These are phyloP conservation scores for Boletus reticuloceps DNA, from an alignment of 768 basidiomycete genomes.

Conservation along the genomic window DNA sequence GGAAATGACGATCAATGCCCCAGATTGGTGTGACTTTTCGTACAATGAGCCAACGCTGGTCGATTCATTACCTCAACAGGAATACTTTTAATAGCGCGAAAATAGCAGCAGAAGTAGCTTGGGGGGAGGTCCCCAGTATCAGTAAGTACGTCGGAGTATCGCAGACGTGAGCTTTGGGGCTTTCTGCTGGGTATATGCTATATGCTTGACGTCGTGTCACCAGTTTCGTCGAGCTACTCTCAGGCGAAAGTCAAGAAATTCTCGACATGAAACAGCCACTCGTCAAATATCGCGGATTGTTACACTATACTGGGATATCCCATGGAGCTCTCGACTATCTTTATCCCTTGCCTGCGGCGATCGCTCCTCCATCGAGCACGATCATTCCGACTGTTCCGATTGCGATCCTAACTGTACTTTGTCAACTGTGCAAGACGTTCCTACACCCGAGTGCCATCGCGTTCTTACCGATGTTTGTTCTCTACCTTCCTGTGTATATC, in stretches of 20 bases:
- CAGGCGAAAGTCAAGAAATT: conserved; percentile 14
- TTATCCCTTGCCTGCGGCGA: conserved; percentile 37
- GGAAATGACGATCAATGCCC: conserved; percentile 53
- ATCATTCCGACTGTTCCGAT: conserved; percentile 25
- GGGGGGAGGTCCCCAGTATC: conserved; percentile 45
- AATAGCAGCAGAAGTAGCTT: conserved; percentile 57
- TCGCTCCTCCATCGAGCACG: background rate
- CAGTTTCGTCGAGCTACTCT: conserved; percentile 24
- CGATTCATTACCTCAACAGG: conserved; percentile 35
- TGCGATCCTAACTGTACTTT: conserved; percentile 32
- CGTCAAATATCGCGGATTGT: conserved; percentile 54
- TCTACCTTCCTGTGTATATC: conserved; percentile 60
- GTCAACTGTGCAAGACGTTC: conserved; percentile 41
- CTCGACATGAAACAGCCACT: conserved; percentile 41
- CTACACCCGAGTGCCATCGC: conserved; percentile 37
- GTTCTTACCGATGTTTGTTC: conserved; percentile 45
- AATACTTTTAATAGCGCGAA: conserved; percentile 58
- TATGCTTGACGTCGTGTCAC: background rate
- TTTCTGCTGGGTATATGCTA: background rate
- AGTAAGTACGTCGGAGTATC: conserved; percentile 51
- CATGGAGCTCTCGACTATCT: conserved; percentile 46
- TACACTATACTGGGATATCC: conserved; percentile 48
- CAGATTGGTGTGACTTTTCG: conserved; percentile 53
- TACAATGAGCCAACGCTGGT: conserved; percentile 1
- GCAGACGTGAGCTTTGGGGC: conserved; percentile 38